phyloP scores from a whole-genome alignment of 495 filamentous ascomycete species.

The Penicillium argentinense region DNA sequence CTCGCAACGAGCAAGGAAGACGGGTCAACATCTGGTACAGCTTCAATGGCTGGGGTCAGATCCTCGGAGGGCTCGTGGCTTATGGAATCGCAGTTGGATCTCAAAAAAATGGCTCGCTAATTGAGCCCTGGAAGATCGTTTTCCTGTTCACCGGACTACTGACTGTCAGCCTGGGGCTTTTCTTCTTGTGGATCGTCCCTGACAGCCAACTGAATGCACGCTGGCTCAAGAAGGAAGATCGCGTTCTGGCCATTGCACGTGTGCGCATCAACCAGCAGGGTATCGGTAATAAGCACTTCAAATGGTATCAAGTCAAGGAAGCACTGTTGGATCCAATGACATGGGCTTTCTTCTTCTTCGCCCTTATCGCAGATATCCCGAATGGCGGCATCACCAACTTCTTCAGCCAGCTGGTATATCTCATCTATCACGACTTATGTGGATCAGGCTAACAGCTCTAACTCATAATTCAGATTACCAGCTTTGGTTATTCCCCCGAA shows the following conservation, averaged over 20 bases:
- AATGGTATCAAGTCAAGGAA: constrained; percentile 56
- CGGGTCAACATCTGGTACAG: constrained; percentile 58
- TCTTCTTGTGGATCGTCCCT: constrained; percentile 60
- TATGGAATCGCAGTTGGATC: constrained; percentile 62
- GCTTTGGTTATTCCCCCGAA: constrained; percentile 50
- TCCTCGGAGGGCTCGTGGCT: constrained; percentile 57
- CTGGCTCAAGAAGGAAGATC: constrained; percentile 47
- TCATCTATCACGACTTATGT: not conserved
- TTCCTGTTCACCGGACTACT: constrained; percentile 62
- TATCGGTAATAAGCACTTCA: constrained; percentile 63
- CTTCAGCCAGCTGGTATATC: constrained; percentile 2
- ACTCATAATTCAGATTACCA: not conserved
- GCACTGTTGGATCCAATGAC: constrained; percentile 56
- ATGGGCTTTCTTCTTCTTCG: constrained; percentile 60
- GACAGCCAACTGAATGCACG: constrained; percentile 65
- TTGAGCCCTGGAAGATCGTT: constrained; percentile 62
- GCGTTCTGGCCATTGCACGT: constrained; percentile 53
- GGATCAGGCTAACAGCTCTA: not conserved
- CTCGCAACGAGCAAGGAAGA: constrained; percentile 51
- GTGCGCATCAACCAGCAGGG: constrained; percentile 62
- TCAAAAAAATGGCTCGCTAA: constrained; percentile 42
- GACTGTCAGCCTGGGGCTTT: constrained; percentile 51
- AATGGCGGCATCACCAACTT: constrained; percentile 67
- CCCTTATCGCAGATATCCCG: constrained; percentile 56
- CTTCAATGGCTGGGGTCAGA: constrained; percentile 57